Base-by-base conservation (phyloP, 805 yeast genomes). In the Ascoidea asiatica region DNA sequence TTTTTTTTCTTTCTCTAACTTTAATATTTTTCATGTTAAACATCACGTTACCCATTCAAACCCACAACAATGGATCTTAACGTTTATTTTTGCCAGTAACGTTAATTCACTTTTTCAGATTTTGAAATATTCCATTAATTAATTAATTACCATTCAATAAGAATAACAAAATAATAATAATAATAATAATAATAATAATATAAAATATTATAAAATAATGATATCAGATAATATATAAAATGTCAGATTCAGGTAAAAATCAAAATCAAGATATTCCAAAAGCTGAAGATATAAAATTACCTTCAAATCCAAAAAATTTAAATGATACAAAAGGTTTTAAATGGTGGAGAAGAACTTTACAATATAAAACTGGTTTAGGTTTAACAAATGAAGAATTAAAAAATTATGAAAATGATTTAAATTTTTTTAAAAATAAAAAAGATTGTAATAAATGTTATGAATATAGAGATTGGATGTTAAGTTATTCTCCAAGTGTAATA, bases 321-420 rank as follows among this genome's bases (percentile, higher is more conserved):
- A 38, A 40, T 21, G 43, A 50, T 22, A 44, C 54, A 17, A 48
- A 51, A 19, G 84, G 84, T 6, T 81, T 85, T 53, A 80, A 79
- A 43, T 84, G 90, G 89, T 83, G 92, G 90, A 68, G 87, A 50
- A 67, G 87, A 47, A 73, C 86, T 2, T 56, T 84, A 48, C 73
- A 73, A 46, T 85, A 83, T 61, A 68, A 75, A 49, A 81, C 90
- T 0, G 89, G 89, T 0, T 53, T 84, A 20, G 87, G 87, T 0
- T 50, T 79, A 35, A 61, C 73, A 5, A 69, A 66, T 4, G 66
- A 66, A n/a, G 82, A 75, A 41, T 67, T 66, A 50, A 48, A 48
- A 8, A 72, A 68, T 49, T 85, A 78, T 56, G 86, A 79, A 54
- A 62, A 64, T 40, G 89, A 82, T 53, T 53, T 58, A 15, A 51